Conservation (phyloP, 2,329 filamentous ascomycete genomes). For the Alternaria angustiovoidea region DNA sequence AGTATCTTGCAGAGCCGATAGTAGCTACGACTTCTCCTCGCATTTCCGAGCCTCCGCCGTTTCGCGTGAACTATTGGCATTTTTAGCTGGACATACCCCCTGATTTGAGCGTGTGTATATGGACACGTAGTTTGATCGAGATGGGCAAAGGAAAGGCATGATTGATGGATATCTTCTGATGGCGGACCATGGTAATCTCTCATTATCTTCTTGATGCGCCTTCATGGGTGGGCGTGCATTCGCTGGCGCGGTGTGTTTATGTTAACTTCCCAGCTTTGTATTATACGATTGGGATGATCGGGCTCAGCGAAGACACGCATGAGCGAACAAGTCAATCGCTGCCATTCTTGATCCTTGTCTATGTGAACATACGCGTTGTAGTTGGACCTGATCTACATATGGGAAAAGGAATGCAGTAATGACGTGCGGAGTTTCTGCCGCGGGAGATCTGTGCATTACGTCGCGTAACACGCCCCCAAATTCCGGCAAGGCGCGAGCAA, state of each 20-base stretch:
- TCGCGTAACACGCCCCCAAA: constrained; percentile 1
- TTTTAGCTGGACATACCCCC: constrained; percentile 31
- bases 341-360: no score
- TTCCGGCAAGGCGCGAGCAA: background rate
- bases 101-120: constrained; percentile 8
- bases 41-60: constrained; percentile 8
- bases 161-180: constrained; percentile 25
- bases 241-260: background rate
- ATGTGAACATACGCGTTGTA: background rate
- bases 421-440: background rate
- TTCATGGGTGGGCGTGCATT: constrained; percentile 5
- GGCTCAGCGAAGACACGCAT: background rate
- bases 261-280: constrained; percentile 12
- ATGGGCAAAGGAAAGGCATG: constrained; percentile 12
- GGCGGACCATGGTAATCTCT: constrained; percentile 24
- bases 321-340: constrained; percentile 5
- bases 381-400: background rate
- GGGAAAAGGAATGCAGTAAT: background rate
- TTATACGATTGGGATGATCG: constrained; percentile 6
- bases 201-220: constrained; percentile 10
- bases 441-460: constrained; percentile 16
- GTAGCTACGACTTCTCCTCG: constrained; percentile 18
- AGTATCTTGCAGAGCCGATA: constrained; percentile 20
- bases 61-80: constrained; percentile 26
- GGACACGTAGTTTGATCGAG: background rate